Evolutionary conservation across 306 rosid genomes (phyloP).

Genomic region (Quercus cerris): DNA sequence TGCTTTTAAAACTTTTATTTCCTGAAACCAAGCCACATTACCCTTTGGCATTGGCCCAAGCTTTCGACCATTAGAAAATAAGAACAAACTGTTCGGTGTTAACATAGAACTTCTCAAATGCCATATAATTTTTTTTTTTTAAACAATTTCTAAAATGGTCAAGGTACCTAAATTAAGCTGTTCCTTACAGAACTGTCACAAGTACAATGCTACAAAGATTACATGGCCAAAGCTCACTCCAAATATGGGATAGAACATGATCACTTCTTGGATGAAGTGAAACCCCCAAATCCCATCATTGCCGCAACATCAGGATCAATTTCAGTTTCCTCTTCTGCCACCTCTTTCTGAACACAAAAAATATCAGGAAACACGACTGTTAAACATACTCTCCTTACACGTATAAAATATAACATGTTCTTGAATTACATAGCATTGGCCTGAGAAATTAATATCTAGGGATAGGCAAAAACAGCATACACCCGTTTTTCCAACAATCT

Average conservation of each 20-base stretch:
- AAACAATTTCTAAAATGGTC: not conserved
- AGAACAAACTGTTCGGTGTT: too few species aligned
- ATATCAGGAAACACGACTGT: not conserved
- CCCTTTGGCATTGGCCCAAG: not conserved
- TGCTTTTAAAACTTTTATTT: too few species aligned
- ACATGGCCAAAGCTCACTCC: constrained; percentile 13
- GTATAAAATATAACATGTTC: not conserved
- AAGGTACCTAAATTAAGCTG: constrained; percentile 20
- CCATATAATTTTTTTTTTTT: not conserved
- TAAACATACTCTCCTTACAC: not conserved
- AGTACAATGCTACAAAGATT: constrained; percentile 4
- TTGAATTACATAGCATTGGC: not conserved
- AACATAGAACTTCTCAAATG: constrained; percentile 3
- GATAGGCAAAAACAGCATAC: not conserved
- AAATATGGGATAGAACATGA: constrained; percentile 5
- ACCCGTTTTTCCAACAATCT: not conserved
- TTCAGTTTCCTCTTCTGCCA: constrained; percentile 73
- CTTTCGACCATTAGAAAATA: too few species aligned
- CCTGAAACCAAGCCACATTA: too few species aligned
- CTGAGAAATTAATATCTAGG: not conserved
- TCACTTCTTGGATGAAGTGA: constrained; percentile 76
- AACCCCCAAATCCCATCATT: constrained; percentile 99
- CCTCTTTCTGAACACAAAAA: constrained; percentile 62
- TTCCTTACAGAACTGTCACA: constrained; percentile 16
- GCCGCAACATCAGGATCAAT: constrained; percentile 91